Evolutionary conservation across 768 basidiomycete species (phyloP).

Genomic region (Mycena amicta): DNA sequence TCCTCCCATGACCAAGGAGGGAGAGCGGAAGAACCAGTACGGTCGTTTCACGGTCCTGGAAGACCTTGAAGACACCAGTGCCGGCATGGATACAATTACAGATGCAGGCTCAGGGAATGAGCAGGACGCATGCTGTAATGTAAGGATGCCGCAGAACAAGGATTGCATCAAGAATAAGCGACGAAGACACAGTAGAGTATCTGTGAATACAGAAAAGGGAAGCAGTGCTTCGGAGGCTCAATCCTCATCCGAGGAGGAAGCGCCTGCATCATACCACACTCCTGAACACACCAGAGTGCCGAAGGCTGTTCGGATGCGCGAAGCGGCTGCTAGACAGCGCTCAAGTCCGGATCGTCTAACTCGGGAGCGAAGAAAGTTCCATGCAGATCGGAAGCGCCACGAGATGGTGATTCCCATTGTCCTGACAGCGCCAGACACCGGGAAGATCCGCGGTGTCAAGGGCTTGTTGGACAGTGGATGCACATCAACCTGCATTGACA

Average conservation of each 20-base stretch:
- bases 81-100: too few relatives aligned
- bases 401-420: too few relatives aligned
- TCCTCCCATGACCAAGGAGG: too few relatives aligned
- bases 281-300: not conserved
- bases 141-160: too few relatives aligned
- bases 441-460: constrained; percentile 1
- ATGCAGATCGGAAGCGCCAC: not conserved
- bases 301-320: not conserved
- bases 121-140: not conserved
- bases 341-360: not conserved
- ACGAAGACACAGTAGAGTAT: not conserved
- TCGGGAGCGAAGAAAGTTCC: not conserved
- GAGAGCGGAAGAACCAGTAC: too few relatives aligned
- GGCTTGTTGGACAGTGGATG: constrained; percentile 6
- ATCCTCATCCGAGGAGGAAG: not conserved
- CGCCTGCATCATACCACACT: too few relatives aligned
- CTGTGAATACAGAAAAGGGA: not conserved
- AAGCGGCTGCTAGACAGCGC: not conserved
- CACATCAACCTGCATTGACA: constrained; percentile 7
- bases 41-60: too few relatives aligned
- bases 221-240: too few relatives aligned
- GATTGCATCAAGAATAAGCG: not conserved
- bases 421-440: not conserved
- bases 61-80: too few relatives aligned
- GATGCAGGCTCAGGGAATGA: too few relatives aligned